phyloP scores from a whole-genome alignment of 768 basidiomycete species.

The Amanita inopinata region DNA sequence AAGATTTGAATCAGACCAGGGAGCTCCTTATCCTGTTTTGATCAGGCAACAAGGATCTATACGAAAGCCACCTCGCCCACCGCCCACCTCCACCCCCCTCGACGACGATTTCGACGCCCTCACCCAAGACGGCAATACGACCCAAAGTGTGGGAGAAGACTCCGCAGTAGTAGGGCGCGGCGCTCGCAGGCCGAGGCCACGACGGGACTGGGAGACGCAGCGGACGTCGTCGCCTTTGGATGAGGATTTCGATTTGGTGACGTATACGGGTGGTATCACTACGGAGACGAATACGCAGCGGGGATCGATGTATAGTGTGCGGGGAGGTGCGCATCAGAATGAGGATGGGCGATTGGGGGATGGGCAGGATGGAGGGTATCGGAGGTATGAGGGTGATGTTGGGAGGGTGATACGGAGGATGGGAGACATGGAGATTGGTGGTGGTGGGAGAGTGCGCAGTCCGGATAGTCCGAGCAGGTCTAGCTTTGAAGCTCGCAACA shows the following conservation, averaged over 20 bases:
- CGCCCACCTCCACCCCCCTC: conserved; percentile 1
- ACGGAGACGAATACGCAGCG: conserved; percentile 7
- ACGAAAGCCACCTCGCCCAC: conserved; percentile 1
- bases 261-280: conserved; percentile 15
- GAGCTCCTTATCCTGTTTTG: conserved; percentile 6
- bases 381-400: neutral
- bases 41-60: conserved; percentile 7
- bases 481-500: neutral
- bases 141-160: neutral
- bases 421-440: no score
- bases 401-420: no score
- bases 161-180: neutral
- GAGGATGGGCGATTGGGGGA: neutral
- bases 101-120: conserved; percentile 5
- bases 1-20: neutral
- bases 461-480: no score
- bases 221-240: conserved; percentile 23
- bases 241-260: conserved; percentile 30
- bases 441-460: no score
- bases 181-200: neutral
- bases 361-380: neutral
- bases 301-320: conserved; percentile 1
- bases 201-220: conserved; percentile 11
- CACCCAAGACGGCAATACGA: neutral
- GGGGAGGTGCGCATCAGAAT: neutral